phyloP scores from a whole-genome alignment of 1,284 basidiomycete genomes.

The Mycena citricolor region DNA sequence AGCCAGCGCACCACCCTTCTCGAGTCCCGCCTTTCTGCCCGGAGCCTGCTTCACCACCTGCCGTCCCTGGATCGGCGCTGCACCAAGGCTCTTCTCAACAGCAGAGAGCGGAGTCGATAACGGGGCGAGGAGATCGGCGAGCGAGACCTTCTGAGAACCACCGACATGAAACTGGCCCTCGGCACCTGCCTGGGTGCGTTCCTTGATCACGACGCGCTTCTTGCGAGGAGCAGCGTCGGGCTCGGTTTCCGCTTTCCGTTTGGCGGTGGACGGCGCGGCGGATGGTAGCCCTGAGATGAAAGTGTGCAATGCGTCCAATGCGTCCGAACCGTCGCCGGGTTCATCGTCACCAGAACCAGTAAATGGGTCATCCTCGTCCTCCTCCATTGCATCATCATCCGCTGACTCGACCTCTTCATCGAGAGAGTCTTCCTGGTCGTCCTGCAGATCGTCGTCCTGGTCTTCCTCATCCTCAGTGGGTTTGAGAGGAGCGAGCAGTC shows the following conservation, averaged over 20 bases:
- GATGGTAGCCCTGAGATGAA: slow-evolving; percentile 66
- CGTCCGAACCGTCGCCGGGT: slow-evolving; percentile 41
- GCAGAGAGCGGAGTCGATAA: slow-evolving; percentile 12
- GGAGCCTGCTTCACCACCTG: slow-evolving; percentile 12
- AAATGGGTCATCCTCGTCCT: slow-evolving; percentile 44
- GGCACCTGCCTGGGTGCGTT: slow-evolving; percentile 71
- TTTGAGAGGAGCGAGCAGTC: slow-evolving; percentile 11
- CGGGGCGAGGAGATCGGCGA: slow-evolving; percentile 94
- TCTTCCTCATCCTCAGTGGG: slow-evolving; percentile 26
- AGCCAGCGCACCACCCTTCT: slow-evolving; percentile 51
- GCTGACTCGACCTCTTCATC: slow-evolving; percentile 40
- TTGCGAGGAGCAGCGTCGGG: slow-evolving; percentile 42
- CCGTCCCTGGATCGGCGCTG: neutral
- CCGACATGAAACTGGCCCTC: slow-evolving; percentile 73
- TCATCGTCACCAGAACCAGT: too few species aligned
- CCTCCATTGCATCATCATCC: too few species aligned
- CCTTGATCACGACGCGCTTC: slow-evolving; percentile 60
- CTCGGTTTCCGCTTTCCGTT: slow-evolving; percentile 68
- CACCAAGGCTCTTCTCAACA: slow-evolving; percentile 15
- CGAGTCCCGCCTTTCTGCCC: slow-evolving; percentile 9
- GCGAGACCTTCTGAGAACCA: slow-evolving; percentile 74
- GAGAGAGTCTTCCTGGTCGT: slow-evolving; percentile 28
- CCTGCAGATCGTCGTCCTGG: slow-evolving; percentile 27
- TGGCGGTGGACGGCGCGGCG: slow-evolving; percentile 47
- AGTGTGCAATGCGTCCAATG: slow-evolving; percentile 65